Percentiles rank a stretch among this genome's conserved stretches.
phyloP scores from a whole-genome alignment of 75 land plant genomes.

The Gnetum montanum region DNA sequence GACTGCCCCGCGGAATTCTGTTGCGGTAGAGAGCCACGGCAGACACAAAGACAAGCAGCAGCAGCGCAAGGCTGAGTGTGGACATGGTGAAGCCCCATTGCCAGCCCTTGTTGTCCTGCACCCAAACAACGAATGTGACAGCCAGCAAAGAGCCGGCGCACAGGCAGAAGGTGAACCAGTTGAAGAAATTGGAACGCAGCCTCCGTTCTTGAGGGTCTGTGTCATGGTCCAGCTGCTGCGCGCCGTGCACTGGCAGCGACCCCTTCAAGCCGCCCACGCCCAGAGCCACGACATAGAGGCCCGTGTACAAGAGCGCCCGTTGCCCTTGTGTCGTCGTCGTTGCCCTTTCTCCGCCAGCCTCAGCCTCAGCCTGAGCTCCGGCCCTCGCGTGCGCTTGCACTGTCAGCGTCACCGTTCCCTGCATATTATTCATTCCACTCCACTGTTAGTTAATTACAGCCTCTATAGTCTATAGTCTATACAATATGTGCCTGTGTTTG shows the following conservation, averaged over 20 bases:
- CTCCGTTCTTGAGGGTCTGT: conserved; percentile 16
- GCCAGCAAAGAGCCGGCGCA: conserved; percentile 24
- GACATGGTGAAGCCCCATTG: conserved; percentile 34
- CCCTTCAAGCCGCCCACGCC: conserved; percentile 38
- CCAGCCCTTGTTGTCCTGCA: conserved; percentile 45
- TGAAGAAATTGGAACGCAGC: conserved; percentile 39
- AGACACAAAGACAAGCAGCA: conserved; percentile 14
- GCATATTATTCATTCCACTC: background rate
- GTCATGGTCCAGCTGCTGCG: conserved; percentile 33
- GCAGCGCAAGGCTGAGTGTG: conserved; percentile 9
- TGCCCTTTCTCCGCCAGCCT: conserved; percentile 13
- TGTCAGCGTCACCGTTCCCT: conserved; percentile 25
- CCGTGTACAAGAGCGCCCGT: conserved; percentile 19
- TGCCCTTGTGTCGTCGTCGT: conserved; percentile 18
- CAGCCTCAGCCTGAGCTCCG: conserved; percentile 6
- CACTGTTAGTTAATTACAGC: background rate
- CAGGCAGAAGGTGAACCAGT: conserved; percentile 34
- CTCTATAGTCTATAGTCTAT: no score
- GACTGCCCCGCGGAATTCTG: conserved; percentile 38
- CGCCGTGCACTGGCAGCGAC: conserved; percentile 26
- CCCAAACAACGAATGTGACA: conserved; percentile 38
- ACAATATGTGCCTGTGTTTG: background rate
- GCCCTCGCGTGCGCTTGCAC: conserved; percentile 36
- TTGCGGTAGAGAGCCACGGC: conserved; percentile 9
- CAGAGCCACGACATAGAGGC: conserved; percentile 23